Conservation (phyloP, 306 rosid species). For the Fagus sylvatica region DNA sequence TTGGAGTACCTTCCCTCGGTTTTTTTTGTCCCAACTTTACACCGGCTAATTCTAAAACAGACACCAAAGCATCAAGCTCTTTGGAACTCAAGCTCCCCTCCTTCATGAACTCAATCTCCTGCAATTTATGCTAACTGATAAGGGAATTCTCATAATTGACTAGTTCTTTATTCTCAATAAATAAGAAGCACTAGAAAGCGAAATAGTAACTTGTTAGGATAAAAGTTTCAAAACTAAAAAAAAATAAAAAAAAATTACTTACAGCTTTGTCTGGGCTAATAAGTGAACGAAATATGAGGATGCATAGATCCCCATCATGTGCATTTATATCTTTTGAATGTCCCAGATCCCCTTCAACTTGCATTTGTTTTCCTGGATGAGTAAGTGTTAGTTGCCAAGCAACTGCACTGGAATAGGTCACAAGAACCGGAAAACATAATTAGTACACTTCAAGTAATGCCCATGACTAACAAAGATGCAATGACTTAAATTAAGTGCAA, state of each 20-base stretch:
- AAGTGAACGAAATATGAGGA: conserved; percentile 68
- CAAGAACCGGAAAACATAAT: conserved; percentile 25
- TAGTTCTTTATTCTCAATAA: background rate
- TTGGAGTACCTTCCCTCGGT: conserved; percentile 44
- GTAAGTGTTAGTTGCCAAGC: conserved; percentile 84
- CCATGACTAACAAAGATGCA: conserved; percentile 6
- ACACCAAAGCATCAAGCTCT: conserved; percentile 78
- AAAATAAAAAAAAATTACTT: conserved; percentile 34
- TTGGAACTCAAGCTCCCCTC: conserved; percentile 59
- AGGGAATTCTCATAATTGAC: conserved; percentile 1
- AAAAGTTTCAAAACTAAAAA: conserved; percentile 2
- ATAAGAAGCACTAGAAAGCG: conserved; percentile 19
- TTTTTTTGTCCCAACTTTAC: conserved; percentile 52
- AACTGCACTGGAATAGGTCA: conserved; percentile 52
- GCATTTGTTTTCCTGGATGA: conserved; percentile 42
- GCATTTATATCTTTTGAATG: conserved; percentile 33
- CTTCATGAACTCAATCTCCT: conserved; percentile 92
- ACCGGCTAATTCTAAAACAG: conserved; percentile 79
- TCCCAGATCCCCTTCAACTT: conserved; percentile 38
- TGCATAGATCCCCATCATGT: conserved; percentile 52
- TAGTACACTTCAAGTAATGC: conserved; percentile 14
- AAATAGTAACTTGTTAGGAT: conserved; percentile 12
- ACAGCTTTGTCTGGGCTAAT: conserved; percentile 72
- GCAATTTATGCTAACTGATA: conserved; percentile 30
- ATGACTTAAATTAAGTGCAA: conserved; percentile 1